phyloP scores from a whole-genome alignment of 164 flowering plant genomes.

The Magnolia officinalis region DNA sequence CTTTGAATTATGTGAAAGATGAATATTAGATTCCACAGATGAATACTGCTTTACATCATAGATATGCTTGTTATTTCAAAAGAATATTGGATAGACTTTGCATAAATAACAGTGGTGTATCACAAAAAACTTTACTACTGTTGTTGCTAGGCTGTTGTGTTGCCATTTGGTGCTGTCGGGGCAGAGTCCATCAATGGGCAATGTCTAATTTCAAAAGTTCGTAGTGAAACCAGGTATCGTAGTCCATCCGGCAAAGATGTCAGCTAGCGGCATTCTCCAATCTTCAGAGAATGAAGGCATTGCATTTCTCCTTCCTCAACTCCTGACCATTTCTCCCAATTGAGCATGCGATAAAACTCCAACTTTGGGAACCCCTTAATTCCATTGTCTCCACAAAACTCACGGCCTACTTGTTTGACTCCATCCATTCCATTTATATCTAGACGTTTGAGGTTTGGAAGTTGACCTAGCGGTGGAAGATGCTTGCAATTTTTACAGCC shows the following conservation, averaged over 20 bases:
- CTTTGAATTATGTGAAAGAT: no score
- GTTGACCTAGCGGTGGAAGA: conserved; percentile 18
- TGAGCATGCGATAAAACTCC: background rate
- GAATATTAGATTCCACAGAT: no score
- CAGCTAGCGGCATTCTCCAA: background rate
- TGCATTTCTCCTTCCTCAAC: conserved; percentile 3
- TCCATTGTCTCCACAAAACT: conserved; percentile 6
- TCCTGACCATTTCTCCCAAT: conserved; percentile 6
- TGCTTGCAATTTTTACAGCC: conserved; percentile 10
- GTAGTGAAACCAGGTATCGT: background rate
- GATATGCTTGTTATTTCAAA: no score
- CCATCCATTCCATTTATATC: background rate
- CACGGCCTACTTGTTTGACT: background rate
- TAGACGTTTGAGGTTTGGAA: conserved; percentile 14
- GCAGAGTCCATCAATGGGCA: background rate
- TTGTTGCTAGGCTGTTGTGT: no score
- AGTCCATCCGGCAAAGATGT: background rate
- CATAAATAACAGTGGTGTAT: no score
- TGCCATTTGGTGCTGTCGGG: no score
- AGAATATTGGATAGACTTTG: no score
- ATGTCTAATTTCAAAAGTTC: background rate
- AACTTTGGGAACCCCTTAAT: background rate
- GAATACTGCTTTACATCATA: no score
- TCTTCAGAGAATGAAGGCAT: background rate
- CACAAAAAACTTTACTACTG: no score